phyloP scores from a whole-genome alignment of 805 yeast genomes.

The Lachancea lanzarotensis region DNA sequence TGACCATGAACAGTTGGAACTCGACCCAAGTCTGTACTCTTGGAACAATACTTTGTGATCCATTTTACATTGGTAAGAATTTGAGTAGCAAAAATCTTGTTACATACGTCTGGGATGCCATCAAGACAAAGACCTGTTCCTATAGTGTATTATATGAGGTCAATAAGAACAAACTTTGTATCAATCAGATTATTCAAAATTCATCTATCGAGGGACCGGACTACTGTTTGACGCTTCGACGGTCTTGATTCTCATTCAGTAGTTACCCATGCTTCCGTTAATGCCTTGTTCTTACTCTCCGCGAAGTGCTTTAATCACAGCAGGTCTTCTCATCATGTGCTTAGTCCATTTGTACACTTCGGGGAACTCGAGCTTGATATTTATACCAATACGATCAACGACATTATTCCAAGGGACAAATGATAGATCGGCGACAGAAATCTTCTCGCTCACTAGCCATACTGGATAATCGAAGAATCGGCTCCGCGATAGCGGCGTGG shows the following conservation, averaged over 20 bases:
- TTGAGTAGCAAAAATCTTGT: neutral
- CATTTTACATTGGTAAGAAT: neutral
- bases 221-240: neutral
- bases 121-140: neutral
- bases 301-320: slow-evolving; percentile 78
- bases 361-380: slow-evolving; percentile 80
- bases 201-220: neutral
- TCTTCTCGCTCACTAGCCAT: slow-evolving; percentile 85
- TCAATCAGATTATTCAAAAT: too few species aligned
- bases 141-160: neutral
- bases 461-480: slow-evolving; percentile 88
- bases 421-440: slow-evolving; percentile 82
- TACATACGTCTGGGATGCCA: neutral
- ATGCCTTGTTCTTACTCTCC: slow-evolving; percentile 41
- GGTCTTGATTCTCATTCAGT: neutral
- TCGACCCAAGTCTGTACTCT: neutral
- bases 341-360: slow-evolving; percentile 96
- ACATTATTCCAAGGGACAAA: slow-evolving; percentile 98
- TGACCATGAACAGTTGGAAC: neutral
- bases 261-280: neutral
- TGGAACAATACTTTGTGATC: neutral
- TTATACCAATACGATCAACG: slow-evolving; percentile 86
- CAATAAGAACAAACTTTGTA: neutral
- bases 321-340: slow-evolving; percentile 91
- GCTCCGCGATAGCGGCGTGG: slow-evolving; percentile 78